Evolutionary conservation across 768 basidiomycete genomes (phyloP).

Genomic region (Lentinula sp.): DNA sequence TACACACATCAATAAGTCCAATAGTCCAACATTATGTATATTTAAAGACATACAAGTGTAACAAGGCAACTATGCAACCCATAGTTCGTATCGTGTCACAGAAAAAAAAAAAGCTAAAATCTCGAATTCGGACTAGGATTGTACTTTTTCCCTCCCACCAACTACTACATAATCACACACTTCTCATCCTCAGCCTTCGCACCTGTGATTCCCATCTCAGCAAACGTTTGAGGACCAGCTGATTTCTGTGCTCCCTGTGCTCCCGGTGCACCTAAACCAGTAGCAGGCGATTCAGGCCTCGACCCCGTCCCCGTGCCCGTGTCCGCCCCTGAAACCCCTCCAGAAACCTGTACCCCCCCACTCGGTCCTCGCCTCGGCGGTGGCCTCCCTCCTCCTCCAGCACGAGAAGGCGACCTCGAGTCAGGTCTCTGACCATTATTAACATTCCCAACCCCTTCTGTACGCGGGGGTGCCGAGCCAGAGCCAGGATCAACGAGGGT

Average conservation of each 20-base stretch:
- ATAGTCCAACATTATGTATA: too few species aligned
- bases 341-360: neutral
- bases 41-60: too few species aligned
- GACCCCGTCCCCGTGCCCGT: neutral
- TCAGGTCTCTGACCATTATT: neutral
- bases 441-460: too few species aligned
- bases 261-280: neutral
- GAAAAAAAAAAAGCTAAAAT: too few species aligned
- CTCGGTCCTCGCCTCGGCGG: neutral
- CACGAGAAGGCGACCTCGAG: neutral
- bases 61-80: too few species aligned
- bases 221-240: constrained; percentile 69
- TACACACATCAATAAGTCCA: too few species aligned
- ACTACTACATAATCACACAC: constrained; percentile 73
- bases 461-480: neutral
- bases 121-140: too few species aligned
- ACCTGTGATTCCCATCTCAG: constrained; percentile 88
- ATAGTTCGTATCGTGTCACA: too few species aligned
- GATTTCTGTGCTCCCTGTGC: constrained; percentile 12
- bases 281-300: neutral
- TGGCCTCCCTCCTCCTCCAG: neutral
- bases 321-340: neutral
- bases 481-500: constrained; percentile 4
- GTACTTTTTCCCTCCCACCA: too few species aligned
- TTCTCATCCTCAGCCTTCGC: constrained; percentile 75